Base-by-base conservation (phyloP, 495 filamentous ascomycete genomes). In the Lentithecium fluviatile region DNA sequence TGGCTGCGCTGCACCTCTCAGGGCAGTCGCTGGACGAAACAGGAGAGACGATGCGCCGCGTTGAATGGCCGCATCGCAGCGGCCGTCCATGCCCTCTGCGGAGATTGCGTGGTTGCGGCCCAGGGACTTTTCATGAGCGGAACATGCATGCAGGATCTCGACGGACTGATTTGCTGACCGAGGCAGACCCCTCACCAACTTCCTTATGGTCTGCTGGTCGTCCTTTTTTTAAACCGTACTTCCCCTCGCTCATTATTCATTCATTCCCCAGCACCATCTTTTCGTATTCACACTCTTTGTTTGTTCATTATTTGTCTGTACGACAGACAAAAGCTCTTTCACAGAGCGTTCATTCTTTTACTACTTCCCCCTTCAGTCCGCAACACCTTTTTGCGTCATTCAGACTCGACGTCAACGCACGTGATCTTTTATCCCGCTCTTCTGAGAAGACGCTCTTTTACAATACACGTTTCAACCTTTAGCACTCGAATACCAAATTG, bases 281-380 rank as follows among this genome's bases (percentile, higher is more conserved):
- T 21, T 48, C 38, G n/a, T 21, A 32, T 3, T 47, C 51, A 61
- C 58, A 62, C 45, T 62, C 59, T 49, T 56, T 62, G 45, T 15
- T 42, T 45, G 17, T 45, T 34, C 6, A 25, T 21, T 57, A 25
- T 21, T 57, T 23, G n/a, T 24, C 45, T 17, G 25, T 46, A n/a
- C 17, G 24, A 42, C 37, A 36, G 19, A 38, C n/a, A 51, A 26
- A 25, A 23, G 23, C 34, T 34, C 34, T 32, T 24, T 52, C 37
- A 2, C 13, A 58, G 42, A 21, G 55, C 40, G 37, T 40, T 42
- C 38, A 17, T 56, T 45, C 53, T 10, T 56, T 56, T 17, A 56
- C n/a, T n/a, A n/a, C n/a, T n/a, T n/a, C n/a, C n/a, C 37, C 52
- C 29, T 7, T 15, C 37, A 43, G 2, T 34, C 5, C n/a, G n/a